These are phyloP conservation scores for Leptographium procerum DNA, from an alignment of 2,329 filamentous ascomycete species.

Conservation along the genomic window DNA sequence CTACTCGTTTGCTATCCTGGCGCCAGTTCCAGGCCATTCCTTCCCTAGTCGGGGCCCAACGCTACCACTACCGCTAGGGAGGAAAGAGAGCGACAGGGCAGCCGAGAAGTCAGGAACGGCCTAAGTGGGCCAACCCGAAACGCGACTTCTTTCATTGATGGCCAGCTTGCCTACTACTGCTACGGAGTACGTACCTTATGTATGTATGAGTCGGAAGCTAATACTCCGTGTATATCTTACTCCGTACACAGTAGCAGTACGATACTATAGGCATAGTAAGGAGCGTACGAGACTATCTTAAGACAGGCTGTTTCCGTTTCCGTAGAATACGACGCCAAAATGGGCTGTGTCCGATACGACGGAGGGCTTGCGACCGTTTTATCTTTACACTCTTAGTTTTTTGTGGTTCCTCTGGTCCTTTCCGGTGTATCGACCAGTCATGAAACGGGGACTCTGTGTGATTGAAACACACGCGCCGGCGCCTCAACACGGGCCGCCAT, in stretches of 20 bases:
- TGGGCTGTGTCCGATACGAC: background rate
- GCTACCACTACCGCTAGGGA: background rate
- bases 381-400: background rate
- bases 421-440: background rate
- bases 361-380: background rate
- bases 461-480: slow-evolving; percentile 13
- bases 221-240: no score
- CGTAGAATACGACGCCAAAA: no score
- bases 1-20: background rate
- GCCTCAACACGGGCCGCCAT: slow-evolving; percentile 10
- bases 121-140: slow-evolving; percentile 1
- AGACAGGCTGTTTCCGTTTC: no score
- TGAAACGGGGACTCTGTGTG: slow-evolving; percentile 12
- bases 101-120: background rate
- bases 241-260: background rate
- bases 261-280: no score
- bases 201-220: no score
- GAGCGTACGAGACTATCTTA: no score
- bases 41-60: background rate
- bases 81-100: background rate
- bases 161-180: background rate
- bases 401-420: background rate
- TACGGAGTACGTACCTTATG: no score
- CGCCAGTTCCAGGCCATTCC: no score
- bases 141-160: background rate